Base-by-base conservation (phyloP, 2,329 filamentous ascomycete genomes). In the Akanthomyces muscarius region DNA sequence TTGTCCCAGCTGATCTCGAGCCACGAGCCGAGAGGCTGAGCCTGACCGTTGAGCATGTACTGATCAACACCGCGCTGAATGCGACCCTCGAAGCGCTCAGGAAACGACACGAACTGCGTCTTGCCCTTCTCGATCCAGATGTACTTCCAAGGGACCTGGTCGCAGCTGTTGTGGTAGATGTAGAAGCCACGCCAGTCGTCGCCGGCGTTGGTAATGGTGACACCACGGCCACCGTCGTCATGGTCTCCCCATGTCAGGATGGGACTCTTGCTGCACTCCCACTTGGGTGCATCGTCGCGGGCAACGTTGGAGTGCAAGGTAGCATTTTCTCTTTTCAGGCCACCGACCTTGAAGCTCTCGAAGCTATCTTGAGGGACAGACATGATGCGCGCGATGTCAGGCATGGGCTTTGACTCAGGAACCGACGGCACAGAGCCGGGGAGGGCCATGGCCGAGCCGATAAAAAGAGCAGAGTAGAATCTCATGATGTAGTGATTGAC, bases 91-190 rank as follows among this genome's bases (percentile, higher is more conserved):
- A 69, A 72, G 28, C 56, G 59, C 45, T 64, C 65, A 3, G 69
- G 69, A 36, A 72, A 66, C 6, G 68, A 68, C 5, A 72, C 61
- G 45, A 72, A 71, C 25, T 65, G 54, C 5, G 68, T 71, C 14
- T 63, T 48, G 36, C 65, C 64, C 1, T 66, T 59, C 14, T 57
- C 62, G 16, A 72, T 63, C 68, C 68, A 70, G 42, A 71, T 67
- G 62, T 72, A 69, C 65, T 71, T 70, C 64, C 67, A 68, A 0
- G 70, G 69, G 3, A 70, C 59, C 11, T 45, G 58, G 59, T 72
- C 70, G 62, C 70, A 72, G 51, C 55, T 66, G 64, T 72, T 71
- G 56, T 71, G 66, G 65, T 70, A 71, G 54, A 63, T 63, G 47
- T 63, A 63, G 41, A 63, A 63, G 18, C 61, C 61, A 25, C 54